Evolutionary conservation across 257 asterid species (phyloP), one percentile per base, ranked within the genome.

Genomic region (Lavandula angustifolia): DNA sequence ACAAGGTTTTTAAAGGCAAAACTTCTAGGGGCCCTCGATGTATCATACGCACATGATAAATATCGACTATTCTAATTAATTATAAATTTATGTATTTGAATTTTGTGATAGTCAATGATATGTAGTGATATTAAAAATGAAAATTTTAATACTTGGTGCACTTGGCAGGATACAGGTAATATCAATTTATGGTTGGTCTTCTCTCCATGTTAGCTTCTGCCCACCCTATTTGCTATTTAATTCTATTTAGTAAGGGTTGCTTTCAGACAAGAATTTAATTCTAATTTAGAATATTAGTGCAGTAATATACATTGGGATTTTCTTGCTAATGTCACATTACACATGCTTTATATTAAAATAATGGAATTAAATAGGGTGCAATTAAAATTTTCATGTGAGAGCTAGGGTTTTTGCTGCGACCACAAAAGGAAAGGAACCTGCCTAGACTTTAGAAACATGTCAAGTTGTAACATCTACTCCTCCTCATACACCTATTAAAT

Each of bases 391-490:
- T 65, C 72, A 66, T 53, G 51, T 65, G 77, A 51, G 35, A 71
- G 66, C 9, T 58, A 48, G 33, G 50, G 12, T 48, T 62, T 66
- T 22, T 52, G 2, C n/a, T 68, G 67, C 38, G 54, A 65, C 42
- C 47, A 57, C 60, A 71, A 54, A 44, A 62, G 59, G 67, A 62
- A 70, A 53, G 68, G 65, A 62, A 62, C 46, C 44, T 64, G 76
- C 32, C 49, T 47, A 29, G 60, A 54, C 65, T 22, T 55, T 56
- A 8, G 54, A 54, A 62, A 71, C 57, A 50, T 55, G 47, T 48
- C 46, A 62, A 70, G 60, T 44, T 38, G 41, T 54, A 34, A 16
- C 60, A 57, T 63, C 54, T 60, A 51, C 17, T 41, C 11, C 11
- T 41, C 18, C 46, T 27, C 64, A 60, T 18, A 38, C 38, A 40